Base-by-base conservation (phyloP, 768 basidiomycete species). In the Tylopilus vinaceipallidus region DNA sequence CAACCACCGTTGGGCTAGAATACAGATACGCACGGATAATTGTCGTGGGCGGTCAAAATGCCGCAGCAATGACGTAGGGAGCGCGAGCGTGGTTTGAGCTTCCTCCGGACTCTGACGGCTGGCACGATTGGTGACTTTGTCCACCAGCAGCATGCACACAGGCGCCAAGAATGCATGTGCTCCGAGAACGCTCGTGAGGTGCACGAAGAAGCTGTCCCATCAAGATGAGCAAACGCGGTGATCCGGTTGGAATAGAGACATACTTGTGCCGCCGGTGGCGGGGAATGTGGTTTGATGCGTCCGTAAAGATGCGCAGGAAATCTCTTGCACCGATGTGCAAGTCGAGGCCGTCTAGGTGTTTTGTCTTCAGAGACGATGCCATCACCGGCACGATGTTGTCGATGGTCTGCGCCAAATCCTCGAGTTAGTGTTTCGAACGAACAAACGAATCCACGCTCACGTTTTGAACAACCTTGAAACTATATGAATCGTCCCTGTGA, bases 401-500 rank as follows among this genome's bases (percentile, higher is more conserved):
- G 48, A 98, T 83, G 2, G 97, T 98, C 92, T 95, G 47, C 4
- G 9, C 17, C 30, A 26, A 11, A 44, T 14, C 45, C 33, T 54
- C 45, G 13, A 52, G 30, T 3, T 29, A 3, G 24, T n/a, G n/a
- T 26, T 26, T 27, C 38, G 7, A 19, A 23, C 17, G 12, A 45
- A 4, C 17, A 19, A 14, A 35, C 11, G 13, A 26, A 43, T 1
- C 52, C 1, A 0, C 23, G 42, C 71, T 37, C 46, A 91, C 93
- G 77, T 88, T 89, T 65, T 98, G 94, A 2, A 98, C 91, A 9
- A 98, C 94, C 32, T 84, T 83, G 75, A 97, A 95, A 62, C 90
- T 95, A 70, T 95, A 95, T 0, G 88, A 82, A 64, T 99, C 97
- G 57, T 99, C 97, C 40, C 94, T 81, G 62, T 97, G 95, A 74